Evolutionary conservation across 495 filamentous ascomycete genomes (phyloP), one percentile per base, ranked within the genome.

Genomic region (Xylaria intraflava): DNA sequence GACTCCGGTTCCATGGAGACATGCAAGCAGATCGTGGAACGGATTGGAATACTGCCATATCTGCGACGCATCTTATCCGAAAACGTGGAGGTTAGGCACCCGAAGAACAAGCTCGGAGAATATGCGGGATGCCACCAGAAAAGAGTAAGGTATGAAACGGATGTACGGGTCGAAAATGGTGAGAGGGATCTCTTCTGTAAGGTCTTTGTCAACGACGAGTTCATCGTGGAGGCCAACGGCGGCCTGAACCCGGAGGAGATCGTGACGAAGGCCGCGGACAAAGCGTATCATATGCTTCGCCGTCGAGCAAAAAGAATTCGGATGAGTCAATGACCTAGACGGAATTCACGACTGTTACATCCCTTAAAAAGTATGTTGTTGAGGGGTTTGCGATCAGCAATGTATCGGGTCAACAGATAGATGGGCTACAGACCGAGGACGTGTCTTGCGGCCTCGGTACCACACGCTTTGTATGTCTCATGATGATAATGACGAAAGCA

Each of bases 71-170:
- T 92, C 2, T 60, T 94, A 20, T 53, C 53, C 0, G 81, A 83
- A 14, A 63, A 59, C 0, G 79, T 92, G 6, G 73, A 84, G 46
- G 68, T 83, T n/a, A 56, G 79, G 50, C 88, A 94, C 69, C 92
- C 92, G 0, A 85, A 87, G 61, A 85, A 88, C 58, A 75, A 80
- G 44, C 65, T 92, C 11, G 85, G 85, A 16, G 62, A 73, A 38
- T 54, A 85, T 16, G 80, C 81, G 0, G 61, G 55, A 0, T 53
- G 39, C 26, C 77, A 74, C 31, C 53, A 59, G 5, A 63, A 78
- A 49, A 74, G 54, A 9, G 82, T 87, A 4, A 59, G 65, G 44
- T 84, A 84, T 64, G 55, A 65, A 9, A 63, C 70, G 6, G 68
- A 66, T 10, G 57, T 57, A 1, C 57, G 41, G 1, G 48, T 23